These are phyloP conservation scores for Umbelopsis vinacea DNA, from an alignment of 192 early-diverging fungal genomes.

Conservation along the genomic window DNA sequence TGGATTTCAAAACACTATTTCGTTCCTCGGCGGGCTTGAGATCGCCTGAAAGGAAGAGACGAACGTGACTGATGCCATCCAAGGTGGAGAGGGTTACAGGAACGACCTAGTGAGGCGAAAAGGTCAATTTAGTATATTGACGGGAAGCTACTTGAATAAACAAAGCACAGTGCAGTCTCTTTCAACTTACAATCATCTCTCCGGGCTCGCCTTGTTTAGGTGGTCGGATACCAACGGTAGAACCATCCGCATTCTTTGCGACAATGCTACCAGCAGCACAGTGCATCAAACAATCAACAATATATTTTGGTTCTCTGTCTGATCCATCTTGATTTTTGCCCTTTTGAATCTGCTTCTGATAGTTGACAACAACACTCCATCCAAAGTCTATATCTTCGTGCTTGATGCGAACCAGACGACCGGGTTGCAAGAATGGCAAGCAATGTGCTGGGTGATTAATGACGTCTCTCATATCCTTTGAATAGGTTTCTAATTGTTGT, in stretches of 20 bases:
- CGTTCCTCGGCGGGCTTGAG: slow-evolving; percentile 60
- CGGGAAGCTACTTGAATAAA: too few relatives aligned
- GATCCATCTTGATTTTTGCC: slow-evolving; percentile 35
- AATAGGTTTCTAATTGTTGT: slow-evolving; percentile 66
- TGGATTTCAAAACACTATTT: slow-evolving; percentile 63
- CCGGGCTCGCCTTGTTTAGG: slow-evolving; percentile 57
- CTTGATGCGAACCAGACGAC: slow-evolving; percentile 74
- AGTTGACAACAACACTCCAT: slow-evolving; percentile 88
- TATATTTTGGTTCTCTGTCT: slow-evolving; percentile 59
- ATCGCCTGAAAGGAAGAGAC: slow-evolving; percentile 75
- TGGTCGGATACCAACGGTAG: slow-evolving; percentile 55
- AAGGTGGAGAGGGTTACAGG: slow-evolving; percentile 78
- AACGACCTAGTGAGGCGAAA: slow-evolving; percentile 52
- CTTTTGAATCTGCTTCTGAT: slow-evolving; percentile 55
- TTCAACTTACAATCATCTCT: slow-evolving; percentile 35
- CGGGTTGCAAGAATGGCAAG: slow-evolving; percentile 86
- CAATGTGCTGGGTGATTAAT: slow-evolving; percentile 81
- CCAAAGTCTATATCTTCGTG: slow-evolving; percentile 79
- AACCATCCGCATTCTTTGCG: slow-evolving; percentile 50
- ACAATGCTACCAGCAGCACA: slow-evolving; percentile 69
- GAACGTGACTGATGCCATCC: slow-evolving; percentile 73
- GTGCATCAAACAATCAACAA: slow-evolving; percentile 86
- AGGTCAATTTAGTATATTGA: too few relatives aligned
- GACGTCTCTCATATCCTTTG: slow-evolving; percentile 71
- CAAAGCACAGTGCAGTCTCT: too few relatives aligned